Base-by-base conservation (phyloP, 2,329 filamentous ascomycete genomes). In the Coleophoma crateriformis region DNA sequence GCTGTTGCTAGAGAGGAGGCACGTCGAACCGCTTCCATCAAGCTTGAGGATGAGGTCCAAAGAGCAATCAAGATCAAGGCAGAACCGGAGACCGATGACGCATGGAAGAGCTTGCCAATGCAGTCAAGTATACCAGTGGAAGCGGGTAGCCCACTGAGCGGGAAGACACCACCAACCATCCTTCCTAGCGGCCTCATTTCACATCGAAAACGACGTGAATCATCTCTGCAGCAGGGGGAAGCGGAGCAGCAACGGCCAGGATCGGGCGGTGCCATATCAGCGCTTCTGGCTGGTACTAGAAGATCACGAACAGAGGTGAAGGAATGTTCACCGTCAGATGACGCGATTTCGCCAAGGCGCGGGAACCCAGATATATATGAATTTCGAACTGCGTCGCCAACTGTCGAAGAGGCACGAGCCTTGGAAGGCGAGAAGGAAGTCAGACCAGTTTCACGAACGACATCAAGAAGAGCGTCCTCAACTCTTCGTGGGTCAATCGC, bases 1-100 rank as follows among this genome's bases (percentile, higher is more conserved):
- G 88, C 87, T 1, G 87, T 92, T 13, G 69, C 77, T 11, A 82
- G 79, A n/a, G 79, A 85, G 57, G 78, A 76, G 61, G 72, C 49
- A 32, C 54, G 49, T 19, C 52, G 50, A 17, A 33, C 38, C 7
- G 75, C 51, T 33, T 47, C 33, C 19, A 42, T 57, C 13, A 63
- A 60, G 39, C 35, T 46, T 15, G 61, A 64, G 40, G 61, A 59
- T 11, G 55, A 58, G 37, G 42, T n/a, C 11, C n/a, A 34, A 22
- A 34, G 22, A 39, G 43, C 39, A 12, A 33, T 46, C 14, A 57
- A 45, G 15, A 60, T 65, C 12, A 66, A 66, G 37, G 35, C 50
- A 35, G 63, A 66, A 46, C 51, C 56, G 2, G 62, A 60, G 43
- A 48, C 53, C 2, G 60, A 63, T 32, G 62, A 64, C 50, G 48